Base-by-base conservation (phyloP, 2,329 filamentous ascomycete species). In the Talaromyces verruculosus region DNA sequence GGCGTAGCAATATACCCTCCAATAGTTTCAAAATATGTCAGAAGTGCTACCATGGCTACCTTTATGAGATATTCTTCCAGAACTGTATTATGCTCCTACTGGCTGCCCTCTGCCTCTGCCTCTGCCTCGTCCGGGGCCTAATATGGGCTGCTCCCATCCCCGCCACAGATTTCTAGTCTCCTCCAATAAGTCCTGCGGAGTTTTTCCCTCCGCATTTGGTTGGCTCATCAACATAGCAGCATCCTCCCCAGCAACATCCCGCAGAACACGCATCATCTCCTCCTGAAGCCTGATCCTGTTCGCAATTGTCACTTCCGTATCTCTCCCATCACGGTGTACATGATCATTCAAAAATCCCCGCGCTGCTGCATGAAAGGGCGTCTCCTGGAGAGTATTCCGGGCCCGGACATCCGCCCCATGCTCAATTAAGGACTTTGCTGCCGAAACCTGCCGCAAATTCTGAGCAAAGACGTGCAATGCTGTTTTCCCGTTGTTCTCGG, bases 161-260 rank as follows among this genome's bases (percentile, higher is more conserved):
- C 15, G 30, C 51, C 51, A 55, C 51, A n/a, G 5, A 22, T 55
- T 55, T 22, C 51, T 35, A 2, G 30, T 55, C 30, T 55, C 28
- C 8, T 55, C 51, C 51, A 55, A 10, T 4, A 55, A 55, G 51
- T 55, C 10, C 30, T 35, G 11, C n/a, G 25, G 28, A 45, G 43
- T 61, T 33, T 47, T 37, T 8, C 43, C 39, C n/a, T 49, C 17
- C 30, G 6, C 43, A 28, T 62, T 49, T 62, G 43, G 45, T 15
- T 47, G 59, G 43, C 43, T 62, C 47, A 37, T 25, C 30, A 62
- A 39, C 35, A 62, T 49, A 51, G 60, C 28, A 51, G 47, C 19
- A 62, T 62, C 30, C n/a, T 37, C 8, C 30, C 30, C 30, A 10
- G 51, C 30, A 22, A 10, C 30, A 1, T 55, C 51, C 51, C 15